Conservation (phyloP, 805 yeast species). For the Yarrowia deformans region DNA sequence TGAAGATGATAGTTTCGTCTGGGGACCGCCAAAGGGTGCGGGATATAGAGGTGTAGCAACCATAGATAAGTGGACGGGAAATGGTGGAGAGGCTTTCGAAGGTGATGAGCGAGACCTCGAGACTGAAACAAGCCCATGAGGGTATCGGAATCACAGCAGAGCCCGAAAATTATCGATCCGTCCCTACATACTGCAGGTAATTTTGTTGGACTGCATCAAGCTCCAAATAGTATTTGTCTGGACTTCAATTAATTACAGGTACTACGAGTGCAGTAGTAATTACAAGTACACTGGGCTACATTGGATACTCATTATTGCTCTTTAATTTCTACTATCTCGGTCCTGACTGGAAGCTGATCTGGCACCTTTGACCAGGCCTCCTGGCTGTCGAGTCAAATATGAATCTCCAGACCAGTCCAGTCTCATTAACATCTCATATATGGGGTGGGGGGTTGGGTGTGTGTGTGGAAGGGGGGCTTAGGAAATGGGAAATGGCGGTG, state of each 20-base stretch:
- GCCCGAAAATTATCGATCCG: neutral
- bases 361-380: neutral
- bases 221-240: neutral
- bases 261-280: too few relatives aligned
- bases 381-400: neutral
- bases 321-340: slow-evolving; percentile 36
- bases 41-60: slow-evolving; percentile 20
- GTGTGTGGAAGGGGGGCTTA: neutral
- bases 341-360: slow-evolving; percentile 27
- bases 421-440: slow-evolving; percentile 27
- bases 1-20: neutral
- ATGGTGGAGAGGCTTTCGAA: too few relatives aligned
- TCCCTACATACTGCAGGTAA: neutral
- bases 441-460: slow-evolving; percentile 3
- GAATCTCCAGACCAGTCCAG: slow-evolving; percentile 6
- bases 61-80: neutral
- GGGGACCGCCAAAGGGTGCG: slow-evolving; percentile 8
- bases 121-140: neutral
- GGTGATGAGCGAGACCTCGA: neutral
- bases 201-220: slow-evolving; percentile 11
- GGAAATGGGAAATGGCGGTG: too few relatives aligned
- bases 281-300: neutral
- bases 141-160: neutral
- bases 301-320: slow-evolving; percentile 29
- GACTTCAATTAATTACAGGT: too few relatives aligned